These are phyloP conservation scores for Penstemon davidsonii DNA, from an alignment of 257 asterid genomes.

Conservation along the genomic window DNA sequence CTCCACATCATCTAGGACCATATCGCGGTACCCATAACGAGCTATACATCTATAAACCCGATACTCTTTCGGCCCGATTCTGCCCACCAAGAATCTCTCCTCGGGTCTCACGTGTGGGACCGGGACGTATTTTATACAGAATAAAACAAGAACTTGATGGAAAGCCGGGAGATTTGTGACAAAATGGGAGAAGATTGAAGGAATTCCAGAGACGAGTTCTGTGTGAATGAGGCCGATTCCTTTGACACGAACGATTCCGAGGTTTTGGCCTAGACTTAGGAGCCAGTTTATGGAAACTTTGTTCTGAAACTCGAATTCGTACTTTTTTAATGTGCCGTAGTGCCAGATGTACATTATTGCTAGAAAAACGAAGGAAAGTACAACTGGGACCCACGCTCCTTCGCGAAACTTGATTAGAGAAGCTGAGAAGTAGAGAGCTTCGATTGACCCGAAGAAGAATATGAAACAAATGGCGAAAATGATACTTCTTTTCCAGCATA, in stretches of 20 bases:
- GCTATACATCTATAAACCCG: conserved; percentile 58
- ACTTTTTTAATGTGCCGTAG: conserved; percentile 54
- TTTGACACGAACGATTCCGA: conserved; percentile 64
- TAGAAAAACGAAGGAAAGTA: conserved; percentile 47
- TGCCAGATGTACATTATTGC: conserved; percentile 57
- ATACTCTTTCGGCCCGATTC: conserved; percentile 46
- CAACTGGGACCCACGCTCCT: conserved; percentile 73
- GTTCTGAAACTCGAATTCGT: conserved; percentile 60
- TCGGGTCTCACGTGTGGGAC: conserved; percentile 45
- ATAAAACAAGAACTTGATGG: conserved; percentile 55
- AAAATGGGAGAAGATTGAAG: conserved; percentile 58
- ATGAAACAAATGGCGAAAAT: conserved; percentile 27
- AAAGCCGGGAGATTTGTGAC: conserved; percentile 67
- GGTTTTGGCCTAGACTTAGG: conserved; percentile 50
- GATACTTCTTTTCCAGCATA: conserved; percentile 34
- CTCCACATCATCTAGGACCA: conserved; percentile 38
- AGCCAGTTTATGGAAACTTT: conserved; percentile 52
- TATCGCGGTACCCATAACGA: conserved; percentile 58
- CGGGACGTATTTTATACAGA: conserved; percentile 55
- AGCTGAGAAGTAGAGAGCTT: conserved; percentile 66
- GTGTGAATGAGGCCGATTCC: conserved; percentile 63
- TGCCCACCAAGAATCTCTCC: conserved; percentile 50
- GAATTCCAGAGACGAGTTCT: conserved; percentile 56
- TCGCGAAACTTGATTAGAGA: conserved; percentile 63
- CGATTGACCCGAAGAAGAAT: conserved; percentile 49